These are phyloP conservation scores for Musa balbisiana DNA, from an alignment of 202 grass and related monocot species.

Conservation along the genomic window DNA sequence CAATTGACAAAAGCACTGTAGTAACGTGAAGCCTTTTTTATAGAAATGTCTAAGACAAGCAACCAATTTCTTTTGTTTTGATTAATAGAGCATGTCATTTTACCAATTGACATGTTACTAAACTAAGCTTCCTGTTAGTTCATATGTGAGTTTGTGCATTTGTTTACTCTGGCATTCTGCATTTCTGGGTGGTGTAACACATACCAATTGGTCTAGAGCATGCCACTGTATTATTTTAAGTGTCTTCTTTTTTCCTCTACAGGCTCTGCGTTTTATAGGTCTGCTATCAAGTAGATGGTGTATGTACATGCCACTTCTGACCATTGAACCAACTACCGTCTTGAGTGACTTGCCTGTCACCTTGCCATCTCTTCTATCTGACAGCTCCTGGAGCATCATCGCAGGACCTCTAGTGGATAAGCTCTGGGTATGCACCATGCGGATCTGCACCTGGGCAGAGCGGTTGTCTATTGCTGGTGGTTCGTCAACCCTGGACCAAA, in stretches of 20 bases:
- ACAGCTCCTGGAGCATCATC: constrained; percentile 44
- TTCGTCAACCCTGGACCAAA: constrained; percentile 19
- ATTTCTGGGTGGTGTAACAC: not conserved
- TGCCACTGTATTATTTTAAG: not conserved
- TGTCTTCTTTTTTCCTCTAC: constrained; percentile 23
- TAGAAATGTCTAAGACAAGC: no score
- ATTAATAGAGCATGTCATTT: no score
- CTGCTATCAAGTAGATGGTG: constrained; percentile 70
- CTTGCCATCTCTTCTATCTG: constrained; percentile 61
- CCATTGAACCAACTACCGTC: constrained; percentile 53
- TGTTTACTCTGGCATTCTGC: not conserved
- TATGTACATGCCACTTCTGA: constrained; percentile 82
- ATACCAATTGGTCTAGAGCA: not conserved
- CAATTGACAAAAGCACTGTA: no score
- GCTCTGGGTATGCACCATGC: constrained; percentile 53
- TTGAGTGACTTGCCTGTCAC: constrained; percentile 72
- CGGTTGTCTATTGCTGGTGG: constrained; percentile 21
- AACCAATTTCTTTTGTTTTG: no score
- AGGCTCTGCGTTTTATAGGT: constrained; percentile 65
- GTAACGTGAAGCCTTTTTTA: no score
- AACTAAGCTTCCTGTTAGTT: no score
- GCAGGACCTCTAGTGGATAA: constrained; percentile 49
- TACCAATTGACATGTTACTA: no score
- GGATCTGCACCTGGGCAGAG: constrained; percentile 46
- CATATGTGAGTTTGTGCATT: no score